Base-by-base conservation (phyloP, 768 basidiomycete species). In the Agrocybe praecox region DNA sequence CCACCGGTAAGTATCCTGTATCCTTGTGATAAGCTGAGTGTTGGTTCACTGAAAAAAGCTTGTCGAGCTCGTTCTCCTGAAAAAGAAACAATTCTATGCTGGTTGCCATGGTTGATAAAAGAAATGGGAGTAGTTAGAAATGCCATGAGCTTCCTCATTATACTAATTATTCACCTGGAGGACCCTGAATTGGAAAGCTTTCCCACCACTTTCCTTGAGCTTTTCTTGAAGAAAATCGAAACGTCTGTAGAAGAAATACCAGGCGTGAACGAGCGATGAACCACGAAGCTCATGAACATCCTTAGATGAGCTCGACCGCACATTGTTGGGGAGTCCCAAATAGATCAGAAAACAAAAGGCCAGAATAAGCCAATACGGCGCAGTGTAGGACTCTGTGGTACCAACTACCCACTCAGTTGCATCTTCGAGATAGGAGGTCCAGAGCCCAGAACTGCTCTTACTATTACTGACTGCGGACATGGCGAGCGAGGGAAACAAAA, bases 1-100 rank as follows among this genome's bases (percentile, higher is more conserved):
- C 62, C 70, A 17, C 71, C 73, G 53, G 70, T 64, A 2, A 75
- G 62, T 22, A 74, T 63, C 49, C 61, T 67, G 44, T 74, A 75
- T 34, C 74, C 74, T 60, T 74, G 69, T n/a, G 47, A 58, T 47
- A 72, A 64, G 50, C 62, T 64, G 6, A 75, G 57, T 24, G 52
- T 59, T 42, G 65, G 65, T 34, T 69, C 62, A 26, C 67, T 65
- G 53, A 73, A 71, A 51, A 72, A 74, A 1, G 62, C 57, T 26
- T 72, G 69, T 2, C 73, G 62, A 10, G 53, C 52, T 7, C 55
- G 50, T 22, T 64, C 62, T 26, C 66, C 64, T 4, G 49, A 43
- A 18, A 67, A 21, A 2, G 62, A 59, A 3, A 63, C 51, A 7
- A 69, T 64, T 19, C 53, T 52, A 54, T 69, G 63, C 65, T 69